phyloP scores from a whole-genome alignment of 2,329 filamentous ascomycete species.

The Hypomyces perniciosus region DNA sequence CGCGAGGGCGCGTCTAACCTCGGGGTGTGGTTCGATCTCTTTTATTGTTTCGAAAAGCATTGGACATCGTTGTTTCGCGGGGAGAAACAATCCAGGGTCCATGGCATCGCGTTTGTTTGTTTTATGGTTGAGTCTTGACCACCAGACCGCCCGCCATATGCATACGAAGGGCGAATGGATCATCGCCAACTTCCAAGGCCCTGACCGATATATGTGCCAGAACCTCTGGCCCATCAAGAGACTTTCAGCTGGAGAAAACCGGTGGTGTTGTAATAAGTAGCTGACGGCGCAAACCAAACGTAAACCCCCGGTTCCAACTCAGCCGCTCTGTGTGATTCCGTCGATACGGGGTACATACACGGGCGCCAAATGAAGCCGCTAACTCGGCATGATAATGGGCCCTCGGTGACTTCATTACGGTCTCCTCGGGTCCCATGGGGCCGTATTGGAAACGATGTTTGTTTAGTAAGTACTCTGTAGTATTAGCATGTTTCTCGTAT shows the following conservation, averaged over 20 bases:
- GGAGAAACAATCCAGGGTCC: background rate
- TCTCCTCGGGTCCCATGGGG: background rate
- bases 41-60: constrained; percentile 4
- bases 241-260: too few relatives aligned
- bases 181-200: too few relatives aligned
- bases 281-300: too few relatives aligned
- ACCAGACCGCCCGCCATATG: too few relatives aligned
- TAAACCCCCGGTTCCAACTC: background rate
- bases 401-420: background rate
- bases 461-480: too few relatives aligned
- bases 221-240: too few relatives aligned
- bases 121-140: background rate
- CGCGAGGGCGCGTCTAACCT: background rate
- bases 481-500: too few relatives aligned
- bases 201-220: too few relatives aligned
- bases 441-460: background rate
- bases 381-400: background rate
- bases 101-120: too few relatives aligned
- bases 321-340: constrained; percentile 6
- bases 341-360: constrained; percentile 13
- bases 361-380: constrained; percentile 14
- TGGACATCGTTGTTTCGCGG: background rate
- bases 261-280: too few relatives aligned
- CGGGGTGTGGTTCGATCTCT: background rate
- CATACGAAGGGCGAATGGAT: too few relatives aligned